phyloP scores from a whole-genome alignment of 1,284 basidiomycete genomes.

The Tausonia pullulans region DNA sequence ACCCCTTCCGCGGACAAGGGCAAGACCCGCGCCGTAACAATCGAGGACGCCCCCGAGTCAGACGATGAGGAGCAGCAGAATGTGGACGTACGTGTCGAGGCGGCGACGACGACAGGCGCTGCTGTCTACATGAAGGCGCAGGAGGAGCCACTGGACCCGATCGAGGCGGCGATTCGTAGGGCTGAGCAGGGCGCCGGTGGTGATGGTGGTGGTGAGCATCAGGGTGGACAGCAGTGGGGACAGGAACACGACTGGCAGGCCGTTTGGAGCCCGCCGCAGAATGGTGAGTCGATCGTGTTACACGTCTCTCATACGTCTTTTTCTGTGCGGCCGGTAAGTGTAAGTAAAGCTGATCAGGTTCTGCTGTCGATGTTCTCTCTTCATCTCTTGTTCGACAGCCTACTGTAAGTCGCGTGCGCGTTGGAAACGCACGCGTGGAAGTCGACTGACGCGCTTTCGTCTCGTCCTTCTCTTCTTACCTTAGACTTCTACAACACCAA shows the following conservation, averaged over 20 bases:
- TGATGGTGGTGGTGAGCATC: too few species aligned
- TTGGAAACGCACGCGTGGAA: neutral
- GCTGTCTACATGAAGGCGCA: neutral
- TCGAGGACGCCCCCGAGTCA: neutral
- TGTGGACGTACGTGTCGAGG: neutral
- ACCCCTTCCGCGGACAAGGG: too few species aligned
- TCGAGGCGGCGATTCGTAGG: neutral
- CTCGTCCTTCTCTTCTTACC: neutral
- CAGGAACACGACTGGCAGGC: conserved; percentile 10
- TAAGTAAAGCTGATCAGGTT: neutral
- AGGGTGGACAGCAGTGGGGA: too few species aligned
- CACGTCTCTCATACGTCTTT: neutral
- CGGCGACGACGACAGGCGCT: neutral
- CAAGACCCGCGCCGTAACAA: neutral
- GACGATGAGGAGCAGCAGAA: neutral
- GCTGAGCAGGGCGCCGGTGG: too few species aligned
- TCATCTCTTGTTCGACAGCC: neutral
- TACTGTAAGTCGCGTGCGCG: conserved; percentile 1
- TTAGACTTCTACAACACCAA: conserved; percentile 64
- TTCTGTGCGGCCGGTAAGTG: neutral
- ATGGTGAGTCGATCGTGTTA: neutral
- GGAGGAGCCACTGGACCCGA: neutral
- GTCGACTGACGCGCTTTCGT: neutral
- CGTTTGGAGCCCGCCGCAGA: conserved; percentile 12
- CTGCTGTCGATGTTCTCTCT: too few species aligned